Base-by-base conservation (phyloP, 2,329 filamentous ascomycete genomes). In the Colletotrichum plurivorum region DNA sequence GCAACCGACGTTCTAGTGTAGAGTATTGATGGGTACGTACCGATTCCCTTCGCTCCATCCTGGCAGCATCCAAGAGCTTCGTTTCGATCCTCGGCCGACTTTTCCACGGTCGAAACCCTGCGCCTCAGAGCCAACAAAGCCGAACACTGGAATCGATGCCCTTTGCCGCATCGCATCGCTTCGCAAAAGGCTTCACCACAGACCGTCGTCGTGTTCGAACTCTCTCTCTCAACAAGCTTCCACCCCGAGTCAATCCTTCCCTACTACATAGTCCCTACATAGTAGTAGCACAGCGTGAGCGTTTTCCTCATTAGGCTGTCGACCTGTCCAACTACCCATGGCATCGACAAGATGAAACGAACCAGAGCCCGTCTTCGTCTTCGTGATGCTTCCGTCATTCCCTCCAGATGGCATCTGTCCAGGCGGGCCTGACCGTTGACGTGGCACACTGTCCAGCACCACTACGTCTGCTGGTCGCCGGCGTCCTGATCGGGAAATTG, bases 401-500 rank as follows among this genome's bases (percentile, higher is more conserved):
- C 22, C 43, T 59, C 49, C 53, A 55, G 54, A 68, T 65, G 66
- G 49, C 66, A 65, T 15, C 54, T 55, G 65, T 58, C 65, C 31
- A 36, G 31, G 7, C 31, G 31, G 36, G 31, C 39, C 25, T n/a
- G 48, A 25, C 22, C 22, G 22, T 25, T 25, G 22, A 39, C 48
- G 13, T 65, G 60, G 27, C 39, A 65, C 52, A 22, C 45, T 25
- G 22, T 25, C 22, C 22, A 25, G 22, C 46, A 49, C 54, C 12
- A 16, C 9, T 49, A 16, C 51, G 48, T 66, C 31, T 39, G 20
- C 20, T n/a, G 20, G 31, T 57, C 27, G 31, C 52, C 43, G 52
- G 6, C 31, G 48, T 43, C 49, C 39, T 27, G 7, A 39, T 69
- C 27, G 5, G 36, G 31, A 10, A 39, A 49, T 25, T 53, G 43